phyloP scores from a whole-genome alignment of 371 early-diverging fungal species.

The Actinomucor elegans region DNA sequence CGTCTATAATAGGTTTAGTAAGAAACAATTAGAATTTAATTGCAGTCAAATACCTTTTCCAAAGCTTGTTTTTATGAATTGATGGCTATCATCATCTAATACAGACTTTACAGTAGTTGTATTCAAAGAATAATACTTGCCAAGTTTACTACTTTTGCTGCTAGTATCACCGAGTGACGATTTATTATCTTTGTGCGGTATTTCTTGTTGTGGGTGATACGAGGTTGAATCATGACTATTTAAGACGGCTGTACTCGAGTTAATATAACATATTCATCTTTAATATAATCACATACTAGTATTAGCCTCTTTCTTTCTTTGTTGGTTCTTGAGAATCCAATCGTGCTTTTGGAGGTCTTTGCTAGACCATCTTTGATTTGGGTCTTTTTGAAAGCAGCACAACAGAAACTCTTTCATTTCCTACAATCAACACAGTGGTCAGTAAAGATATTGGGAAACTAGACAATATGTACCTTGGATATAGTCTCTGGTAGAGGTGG shows the following conservation, averaged over 20 bases:
- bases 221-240: conserved; percentile 1
- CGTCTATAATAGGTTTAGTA: no score
- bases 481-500: conserved; percentile 87
- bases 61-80: conserved; percentile 38
- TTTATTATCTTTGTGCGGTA: no score
- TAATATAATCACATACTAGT: background rate
- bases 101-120: background rate
- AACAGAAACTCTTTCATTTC: conserved; percentile 75
- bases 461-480: no score
- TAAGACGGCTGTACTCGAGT: background rate
- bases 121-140: conserved; percentile 7
- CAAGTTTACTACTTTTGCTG: no score
- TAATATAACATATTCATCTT: background rate
- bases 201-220: conserved; percentile 1
- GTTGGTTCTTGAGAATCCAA: conserved; percentile 64
- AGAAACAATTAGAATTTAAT: background rate
- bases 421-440: no score
- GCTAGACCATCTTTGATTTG: conserved; percentile 70
- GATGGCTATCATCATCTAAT: conserved; percentile 33
- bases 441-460: no score
- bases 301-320: conserved; percentile 5
- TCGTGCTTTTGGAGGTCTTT: conserved; percentile 61
- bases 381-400: conserved; percentile 83
- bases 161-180: no score
- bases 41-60: conserved; percentile 32